Conservation (phyloP, 139 green algal species). For the Marvania coccoides region DNA sequence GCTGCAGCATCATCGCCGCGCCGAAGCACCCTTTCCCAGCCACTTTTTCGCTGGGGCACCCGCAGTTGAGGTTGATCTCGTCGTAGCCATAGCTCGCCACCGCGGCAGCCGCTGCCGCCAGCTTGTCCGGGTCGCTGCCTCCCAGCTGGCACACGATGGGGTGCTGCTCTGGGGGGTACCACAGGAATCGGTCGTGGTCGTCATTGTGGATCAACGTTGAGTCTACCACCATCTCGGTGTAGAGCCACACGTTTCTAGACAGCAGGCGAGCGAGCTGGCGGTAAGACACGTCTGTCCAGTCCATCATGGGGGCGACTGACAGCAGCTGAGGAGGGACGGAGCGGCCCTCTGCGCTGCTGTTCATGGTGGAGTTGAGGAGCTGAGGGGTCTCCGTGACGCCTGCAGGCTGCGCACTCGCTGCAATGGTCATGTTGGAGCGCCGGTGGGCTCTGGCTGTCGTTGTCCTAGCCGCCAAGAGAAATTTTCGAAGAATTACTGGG, state of each 20-base stretch:
- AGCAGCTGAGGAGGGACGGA: conserved; percentile 36
- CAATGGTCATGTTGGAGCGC: too few species aligned
- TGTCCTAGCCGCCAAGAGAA: too few species aligned
- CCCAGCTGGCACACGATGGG: conserved; percentile 88
- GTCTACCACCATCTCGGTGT: conserved; percentile 94
- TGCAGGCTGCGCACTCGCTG: neutral
- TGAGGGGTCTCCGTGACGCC: too few species aligned
- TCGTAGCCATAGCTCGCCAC: conserved; percentile 73
- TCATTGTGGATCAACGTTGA: conserved; percentile 72
- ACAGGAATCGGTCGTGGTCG: conserved; percentile 51
- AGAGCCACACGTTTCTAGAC: conserved; percentile 70
- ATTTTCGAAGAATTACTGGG: too few species aligned
- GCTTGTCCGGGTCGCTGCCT: conserved; percentile 61
- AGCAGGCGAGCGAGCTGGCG: conserved; percentile 76
- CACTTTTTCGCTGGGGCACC: conserved; percentile 83
- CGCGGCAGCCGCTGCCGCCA: conserved; percentile 54
- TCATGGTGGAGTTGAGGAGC: too few species aligned
- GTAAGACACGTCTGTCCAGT: conserved; percentile 87
- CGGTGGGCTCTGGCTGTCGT: too few species aligned
- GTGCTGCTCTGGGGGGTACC: conserved; percentile 82
- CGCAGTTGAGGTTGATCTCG: conserved; percentile 94
- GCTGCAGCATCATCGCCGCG: conserved; percentile 76
- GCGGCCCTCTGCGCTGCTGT: too few species aligned
- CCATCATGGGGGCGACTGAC: conserved; percentile 86
- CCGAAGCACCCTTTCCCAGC: conserved; percentile 89